Percentiles rank a stretch among this genome's conserved stretches.
Evolutionary conservation across 2,329 filamentous ascomycete species (phyloP).

Genomic region (Stenocarpella maydis): DNA sequence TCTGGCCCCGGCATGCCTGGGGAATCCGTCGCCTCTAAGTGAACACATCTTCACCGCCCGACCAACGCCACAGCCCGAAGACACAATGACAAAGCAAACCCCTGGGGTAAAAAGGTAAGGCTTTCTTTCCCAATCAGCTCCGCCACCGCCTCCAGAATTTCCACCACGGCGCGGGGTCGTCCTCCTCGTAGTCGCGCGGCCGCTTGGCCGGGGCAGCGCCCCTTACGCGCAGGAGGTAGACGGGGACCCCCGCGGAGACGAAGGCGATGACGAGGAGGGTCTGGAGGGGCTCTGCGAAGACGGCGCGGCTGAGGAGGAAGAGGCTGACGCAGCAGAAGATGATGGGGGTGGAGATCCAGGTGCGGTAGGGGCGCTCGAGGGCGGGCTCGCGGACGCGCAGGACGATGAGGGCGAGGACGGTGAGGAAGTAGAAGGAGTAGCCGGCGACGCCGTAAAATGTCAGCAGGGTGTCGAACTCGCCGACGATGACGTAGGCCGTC

Average conservation of each 20-base stretch:
- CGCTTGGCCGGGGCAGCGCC: constrained; percentile 62
- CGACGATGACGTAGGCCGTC: constrained; percentile 79
- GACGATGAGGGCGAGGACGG: constrained; percentile 91
- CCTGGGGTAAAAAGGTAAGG: background rate
- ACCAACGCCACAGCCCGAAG: background rate
- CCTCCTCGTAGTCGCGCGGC: constrained; percentile 46
- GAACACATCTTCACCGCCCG: background rate
- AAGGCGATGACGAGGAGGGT: constrained; percentile 88
- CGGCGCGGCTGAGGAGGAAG: constrained; percentile 86
- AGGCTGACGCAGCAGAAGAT: constrained; percentile 98
- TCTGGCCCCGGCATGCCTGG: background rate
- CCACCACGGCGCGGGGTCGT: constrained; percentile 56
- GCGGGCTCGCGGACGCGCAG: constrained; percentile 86
- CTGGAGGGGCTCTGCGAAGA: constrained; percentile 91
- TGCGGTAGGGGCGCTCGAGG: constrained; percentile 89
- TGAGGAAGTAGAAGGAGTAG: constrained; percentile 97
- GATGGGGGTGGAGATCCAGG: constrained; percentile 96
- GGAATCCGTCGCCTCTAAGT: background rate
- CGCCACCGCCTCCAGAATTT: constrained; percentile 65
- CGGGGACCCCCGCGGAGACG: constrained; percentile 81
- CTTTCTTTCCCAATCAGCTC: background rate
- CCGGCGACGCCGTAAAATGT: constrained; percentile 98
- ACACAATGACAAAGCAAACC: too few species aligned
- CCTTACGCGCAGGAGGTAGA: constrained; percentile 88
- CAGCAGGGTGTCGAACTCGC: constrained; percentile 89